Percentiles rank a stretch among this genome's conserved stretches.
phyloP scores from a whole-genome alignment of 2,329 filamentous ascomycete genomes.

The Didymella exigua region DNA sequence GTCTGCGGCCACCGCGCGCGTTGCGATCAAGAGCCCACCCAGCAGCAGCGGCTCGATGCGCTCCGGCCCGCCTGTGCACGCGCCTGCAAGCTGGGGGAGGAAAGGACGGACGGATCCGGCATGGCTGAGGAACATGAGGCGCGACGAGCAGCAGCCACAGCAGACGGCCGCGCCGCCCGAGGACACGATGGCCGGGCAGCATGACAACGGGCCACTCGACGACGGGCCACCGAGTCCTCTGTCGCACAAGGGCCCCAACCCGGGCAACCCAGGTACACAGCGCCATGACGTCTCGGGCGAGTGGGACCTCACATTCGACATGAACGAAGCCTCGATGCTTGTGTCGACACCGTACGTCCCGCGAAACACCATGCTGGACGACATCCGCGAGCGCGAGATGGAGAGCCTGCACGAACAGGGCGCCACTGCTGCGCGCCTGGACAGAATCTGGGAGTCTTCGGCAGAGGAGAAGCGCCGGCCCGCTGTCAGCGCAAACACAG shows the following conservation, averaged over 20 bases:
- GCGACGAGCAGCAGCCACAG: constrained; percentile 31
- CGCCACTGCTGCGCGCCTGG: constrained; percentile 38
- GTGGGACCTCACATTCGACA: constrained; percentile 51
- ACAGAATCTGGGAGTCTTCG: constrained; percentile 38
- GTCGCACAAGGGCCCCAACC: constrained; percentile 42
- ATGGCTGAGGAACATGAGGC: constrained; percentile 51
- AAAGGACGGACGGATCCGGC: constrained; percentile 50
- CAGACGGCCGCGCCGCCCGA: constrained; percentile 13
- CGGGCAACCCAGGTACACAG: constrained; percentile 27
- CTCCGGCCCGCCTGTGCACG: constrained; percentile 53
- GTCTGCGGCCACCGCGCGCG: constrained; percentile 20
- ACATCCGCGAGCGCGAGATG: constrained; percentile 51
- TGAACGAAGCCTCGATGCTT: constrained; percentile 54
- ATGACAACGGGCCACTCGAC: constrained; percentile 30
- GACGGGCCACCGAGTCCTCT: constrained; percentile 46
- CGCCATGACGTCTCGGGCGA: constrained; percentile 27
- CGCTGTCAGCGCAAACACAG: constrained; percentile 1
- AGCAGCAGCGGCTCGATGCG: constrained; percentile 45
- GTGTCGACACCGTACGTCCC: constrained; percentile 55
- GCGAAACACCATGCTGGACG: constrained; percentile 51
- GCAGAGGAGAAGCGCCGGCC: constrained; percentile 34
- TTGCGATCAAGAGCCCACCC: constrained; percentile 33
- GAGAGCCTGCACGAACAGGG: constrained; percentile 46
- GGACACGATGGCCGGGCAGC: constrained; percentile 21
- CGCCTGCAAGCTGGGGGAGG: constrained; percentile 56